Conservation (phyloP, 164 flowering plant genomes). For the Dillenia turbinata region DNA sequence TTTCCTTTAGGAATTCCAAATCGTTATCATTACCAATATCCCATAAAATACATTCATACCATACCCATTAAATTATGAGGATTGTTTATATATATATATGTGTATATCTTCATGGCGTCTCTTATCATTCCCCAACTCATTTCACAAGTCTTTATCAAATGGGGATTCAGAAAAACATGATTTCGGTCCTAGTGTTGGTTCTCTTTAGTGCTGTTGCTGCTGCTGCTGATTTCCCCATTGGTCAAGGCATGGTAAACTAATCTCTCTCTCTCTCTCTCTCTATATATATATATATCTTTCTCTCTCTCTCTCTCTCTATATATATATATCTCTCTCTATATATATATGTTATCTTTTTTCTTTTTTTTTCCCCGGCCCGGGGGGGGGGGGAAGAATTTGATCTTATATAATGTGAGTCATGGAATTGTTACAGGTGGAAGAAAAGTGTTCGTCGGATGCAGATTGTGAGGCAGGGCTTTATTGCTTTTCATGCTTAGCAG, state of each 20-base stretch:
- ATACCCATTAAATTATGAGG: too few relatives aligned
- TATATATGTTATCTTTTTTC: neutral
- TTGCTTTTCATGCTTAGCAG: constrained; percentile 53
- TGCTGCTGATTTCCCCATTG: constrained; percentile 41
- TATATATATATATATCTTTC: neutral
- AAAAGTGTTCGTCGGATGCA: constrained; percentile 44
- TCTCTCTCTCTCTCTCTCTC: neutral
- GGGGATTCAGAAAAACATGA: constrained; percentile 10
- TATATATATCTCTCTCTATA: neutral
- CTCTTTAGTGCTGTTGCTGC: constrained; percentile 17
- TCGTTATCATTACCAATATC: too few relatives aligned
- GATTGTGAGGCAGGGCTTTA: constrained; percentile 66
- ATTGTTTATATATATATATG: too few relatives aligned
- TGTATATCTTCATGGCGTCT: too few relatives aligned
- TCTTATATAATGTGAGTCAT: too few relatives aligned
- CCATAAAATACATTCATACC: too few relatives aligned
- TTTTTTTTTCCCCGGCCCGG: neutral
- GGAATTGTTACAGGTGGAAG: constrained; percentile 31
- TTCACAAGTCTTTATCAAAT: constrained; percentile 3
- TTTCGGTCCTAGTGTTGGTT: constrained; percentile 18
- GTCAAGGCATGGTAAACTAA: constrained; percentile 42
- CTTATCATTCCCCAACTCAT: too few relatives aligned
- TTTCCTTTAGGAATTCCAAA: too few relatives aligned
- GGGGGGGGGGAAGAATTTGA: neutral
- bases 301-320: neutral